Base-by-base conservation (phyloP, 129 eudicot genomes). In the Gnaphalium uliginosum region DNA sequence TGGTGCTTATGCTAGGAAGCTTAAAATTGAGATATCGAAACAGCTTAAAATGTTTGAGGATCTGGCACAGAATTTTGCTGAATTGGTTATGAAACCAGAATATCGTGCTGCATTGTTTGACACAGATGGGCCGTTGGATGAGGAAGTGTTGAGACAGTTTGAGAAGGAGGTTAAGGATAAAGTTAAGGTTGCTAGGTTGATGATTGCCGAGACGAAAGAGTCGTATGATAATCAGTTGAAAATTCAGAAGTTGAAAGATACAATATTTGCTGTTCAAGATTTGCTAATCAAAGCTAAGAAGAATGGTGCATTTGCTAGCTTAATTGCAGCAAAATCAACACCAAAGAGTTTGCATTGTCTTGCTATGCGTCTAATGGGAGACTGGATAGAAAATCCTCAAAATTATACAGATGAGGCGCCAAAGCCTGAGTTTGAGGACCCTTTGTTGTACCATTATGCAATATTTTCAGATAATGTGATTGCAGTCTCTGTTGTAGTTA, bases 261-360 rank as follows among this genome's bases (percentile, higher is more conserved):
- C 98, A 0, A 88, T 92, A 62, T 92, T 92, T 79, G 96, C 98
- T 33, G 98, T 92, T 23, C 80, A 92, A 72, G 98, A 92, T 81
- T 72, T 89, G 87, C 83, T 89, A 8, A n/a, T 74, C 29, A 89
- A 92, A 83, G 98, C 98, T 17, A 89, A 86, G 82, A 92, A 86
- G 82, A 92, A 86, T 70, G 96, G 96, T 56, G 96, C 93, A 18
- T 81, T 86, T 81, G 94, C 96, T 66, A 92, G 96, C 86, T 46
- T 79, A 56, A 86, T 92, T 81, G 90, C 98, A 30, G 94, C 98
- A 11, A 92, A 88, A 72, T 92, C 98, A 30, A 90, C 93, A 64
- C 98, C 98, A 6, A 92, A 92, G 84, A 92, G 98, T 76, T 84
- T 92, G 92, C 98, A 92, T 85, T 92, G 98, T 80, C 87, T 92